Percentiles rank a stretch among this genome's conserved stretches.
Evolutionary conservation across 2,329 filamentous ascomycete genomes (phyloP).

Genomic region (Metarhizium robertsii): DNA sequence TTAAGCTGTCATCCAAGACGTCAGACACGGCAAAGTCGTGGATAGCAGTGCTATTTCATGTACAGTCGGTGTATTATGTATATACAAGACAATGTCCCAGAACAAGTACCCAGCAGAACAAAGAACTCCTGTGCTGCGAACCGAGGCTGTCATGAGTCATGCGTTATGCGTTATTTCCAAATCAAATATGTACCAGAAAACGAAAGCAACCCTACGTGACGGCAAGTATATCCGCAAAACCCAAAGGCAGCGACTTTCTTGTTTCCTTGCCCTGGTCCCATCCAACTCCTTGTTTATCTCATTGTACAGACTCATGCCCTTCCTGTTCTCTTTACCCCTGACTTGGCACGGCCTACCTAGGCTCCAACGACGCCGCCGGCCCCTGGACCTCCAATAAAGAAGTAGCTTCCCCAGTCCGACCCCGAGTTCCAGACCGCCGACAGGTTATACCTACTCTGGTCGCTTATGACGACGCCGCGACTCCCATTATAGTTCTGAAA

Average conservation of each 20-base stretch:
- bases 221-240: background rate
- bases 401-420: slow-evolving; percentile 10
- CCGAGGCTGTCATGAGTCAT: background rate
- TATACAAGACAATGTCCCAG: too few species aligned
- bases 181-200: background rate
- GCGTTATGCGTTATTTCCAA: background rate
- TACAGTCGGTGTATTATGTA: too few species aligned
- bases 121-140: too few species aligned
- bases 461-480: slow-evolving; percentile 5
- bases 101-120: too few species aligned
- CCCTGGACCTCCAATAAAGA: slow-evolving; percentile 12
- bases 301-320: too few species aligned
- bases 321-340: too few species aligned
- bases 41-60: too few species aligned
- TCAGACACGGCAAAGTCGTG: too few species aligned
- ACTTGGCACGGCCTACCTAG: background rate
- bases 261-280: too few species aligned
- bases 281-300: too few species aligned
- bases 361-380: slow-evolving; percentile 12
- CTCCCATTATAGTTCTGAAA: slow-evolving; percentile 6
- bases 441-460: slow-evolving; percentile 9
- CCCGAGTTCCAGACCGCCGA: slow-evolving; percentile 8
- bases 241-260: too few species aligned
- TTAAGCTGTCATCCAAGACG: background rate
- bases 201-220: background rate